A percentile compares a stretch with the other conserved stretches of the same genome.
These are phyloP conservation scores for Daphne laureola DNA, from an alignment of 441 rosid species.

Conservation along the genomic window DNA sequence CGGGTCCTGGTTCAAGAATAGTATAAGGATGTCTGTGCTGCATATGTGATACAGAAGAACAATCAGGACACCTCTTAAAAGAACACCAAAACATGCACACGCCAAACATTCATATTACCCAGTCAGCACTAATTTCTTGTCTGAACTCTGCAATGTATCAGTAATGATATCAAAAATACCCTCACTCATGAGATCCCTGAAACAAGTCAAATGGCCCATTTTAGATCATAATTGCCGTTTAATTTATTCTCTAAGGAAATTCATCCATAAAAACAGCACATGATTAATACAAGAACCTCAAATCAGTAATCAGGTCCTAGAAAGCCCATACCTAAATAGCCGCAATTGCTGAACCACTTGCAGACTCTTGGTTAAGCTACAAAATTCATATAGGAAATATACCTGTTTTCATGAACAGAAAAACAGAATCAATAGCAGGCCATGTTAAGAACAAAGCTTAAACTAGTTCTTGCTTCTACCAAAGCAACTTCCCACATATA, in stretches of 20 bases:
- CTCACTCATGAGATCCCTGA: slow-evolving; percentile 86
- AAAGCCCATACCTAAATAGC: slow-evolving; percentile 65
- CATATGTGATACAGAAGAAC: slow-evolving; percentile 49
- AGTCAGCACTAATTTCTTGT: slow-evolving; percentile 79
- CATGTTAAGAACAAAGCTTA: too few relatives aligned
- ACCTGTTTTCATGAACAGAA: slow-evolving; percentile 44
- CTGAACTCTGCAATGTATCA: slow-evolving; percentile 82
- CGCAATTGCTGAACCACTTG: slow-evolving; percentile 95
- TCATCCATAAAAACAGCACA: not conserved
- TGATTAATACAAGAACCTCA: not conserved
- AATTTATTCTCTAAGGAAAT: not conserved
- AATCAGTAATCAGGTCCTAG: slow-evolving; percentile 14
- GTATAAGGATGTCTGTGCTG: slow-evolving; percentile 99
- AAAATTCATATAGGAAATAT: slow-evolving; percentile 89
- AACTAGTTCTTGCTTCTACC: too few relatives aligned
- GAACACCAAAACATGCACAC: slow-evolving; percentile 7
- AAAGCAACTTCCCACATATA: slow-evolving; percentile 3
- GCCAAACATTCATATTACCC: slow-evolving; percentile 52
- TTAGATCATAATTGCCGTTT: not conserved
- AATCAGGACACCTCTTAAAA: slow-evolving; percentile 24
- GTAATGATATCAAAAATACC: slow-evolving; percentile 82
- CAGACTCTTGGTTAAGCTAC: slow-evolving; percentile 93
- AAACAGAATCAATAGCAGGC: slow-evolving; percentile 16
- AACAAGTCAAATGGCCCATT: slow-evolving; percentile 11
- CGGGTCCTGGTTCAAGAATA: slow-evolving; percentile 94